These are phyloP conservation scores for Centaurea solstitialis DNA, from an alignment of 129 eudicot species.

Conservation along the genomic window DNA sequence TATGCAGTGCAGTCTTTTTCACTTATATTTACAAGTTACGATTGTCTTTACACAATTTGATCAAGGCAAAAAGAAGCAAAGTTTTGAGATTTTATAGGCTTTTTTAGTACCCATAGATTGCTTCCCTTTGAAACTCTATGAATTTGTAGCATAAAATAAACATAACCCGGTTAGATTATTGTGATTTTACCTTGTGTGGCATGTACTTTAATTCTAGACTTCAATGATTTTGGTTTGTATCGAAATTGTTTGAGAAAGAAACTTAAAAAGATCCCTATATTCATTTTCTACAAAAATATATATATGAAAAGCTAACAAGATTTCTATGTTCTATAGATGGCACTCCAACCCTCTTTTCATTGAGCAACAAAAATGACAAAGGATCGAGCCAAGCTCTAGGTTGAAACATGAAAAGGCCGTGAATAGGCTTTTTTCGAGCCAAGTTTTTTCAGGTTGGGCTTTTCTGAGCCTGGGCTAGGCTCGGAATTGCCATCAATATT, in stretches of 20 bases:
- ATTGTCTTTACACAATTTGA: neutral
- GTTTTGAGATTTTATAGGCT: neutral
- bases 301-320: no score
- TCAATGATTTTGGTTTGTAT: neutral
- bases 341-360: neutral
- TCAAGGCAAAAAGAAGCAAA: neutral
- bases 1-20: neutral
- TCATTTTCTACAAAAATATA: neutral
- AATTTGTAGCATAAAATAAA: neutral
- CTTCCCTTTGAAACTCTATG: neutral
- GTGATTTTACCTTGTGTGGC: neutral
- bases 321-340: neutral
- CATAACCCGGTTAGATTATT: neutral
- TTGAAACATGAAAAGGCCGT: neutral
- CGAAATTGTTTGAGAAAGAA: neutral
- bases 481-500: neutral
- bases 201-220: neutral
- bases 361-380: neutral
- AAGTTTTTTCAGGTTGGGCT: neutral
- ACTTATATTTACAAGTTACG: neutral
- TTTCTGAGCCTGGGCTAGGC: neutral
- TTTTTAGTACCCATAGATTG: neutral
- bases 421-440: neutral
- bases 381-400: neutral
- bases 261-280: neutral